Conservation (phyloP, 495 filamentous ascomycete species). For the Penicillium longicatenatum region DNA sequence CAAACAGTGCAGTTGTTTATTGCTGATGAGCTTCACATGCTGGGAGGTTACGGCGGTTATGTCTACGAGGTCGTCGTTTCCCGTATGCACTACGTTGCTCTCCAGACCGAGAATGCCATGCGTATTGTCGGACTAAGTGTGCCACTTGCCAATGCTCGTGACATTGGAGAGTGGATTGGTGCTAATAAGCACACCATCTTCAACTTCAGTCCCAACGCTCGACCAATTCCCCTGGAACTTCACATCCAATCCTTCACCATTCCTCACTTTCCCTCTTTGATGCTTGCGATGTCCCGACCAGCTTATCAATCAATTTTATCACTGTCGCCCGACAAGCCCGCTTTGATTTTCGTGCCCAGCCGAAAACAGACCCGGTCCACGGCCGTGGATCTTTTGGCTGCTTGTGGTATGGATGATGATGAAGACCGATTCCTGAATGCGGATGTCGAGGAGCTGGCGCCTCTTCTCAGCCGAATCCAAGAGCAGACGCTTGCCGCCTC, state of each 20-base stretch:
- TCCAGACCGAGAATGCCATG: slow-evolving; percentile 81
- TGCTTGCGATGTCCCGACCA: slow-evolving; percentile 98
- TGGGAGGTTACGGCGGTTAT: slow-evolving; percentile 88
- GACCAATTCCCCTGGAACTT: slow-evolving; percentile 85
- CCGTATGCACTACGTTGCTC: slow-evolving; percentile 93
- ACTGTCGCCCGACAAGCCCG: slow-evolving; percentile 83
- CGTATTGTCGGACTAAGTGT: slow-evolving; percentile 91
- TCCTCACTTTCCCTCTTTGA: slow-evolving; percentile 94
- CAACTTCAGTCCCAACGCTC: slow-evolving; percentile 94
- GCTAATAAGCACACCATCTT: slow-evolving; percentile 98
- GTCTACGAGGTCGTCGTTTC: slow-evolving; percentile 96
- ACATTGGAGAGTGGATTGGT: slow-evolving; percentile 98
- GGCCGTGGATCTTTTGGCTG: slow-evolving; percentile 83
- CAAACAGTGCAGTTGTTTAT: slow-evolving; percentile 91
- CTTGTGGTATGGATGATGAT: slow-evolving; percentile 83
- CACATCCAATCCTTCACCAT: slow-evolving; percentile 95
- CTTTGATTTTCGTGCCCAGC: slow-evolving; percentile 87
- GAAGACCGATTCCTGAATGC: slow-evolving; percentile 93
- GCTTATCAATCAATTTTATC: slow-evolving; percentile 83
- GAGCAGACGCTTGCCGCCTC: slow-evolving; percentile 88
- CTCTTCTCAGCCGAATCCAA: slow-evolving; percentile 76
- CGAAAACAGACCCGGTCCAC: slow-evolving; percentile 90
- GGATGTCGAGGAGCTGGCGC: slow-evolving; percentile 74
- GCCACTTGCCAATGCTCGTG: slow-evolving; percentile 86
- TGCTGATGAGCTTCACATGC: slow-evolving; percentile 92